Evolutionary conservation across 148 eudicot genomes (phyloP).

Genomic region (Rhododendron kiyosumense): DNA sequence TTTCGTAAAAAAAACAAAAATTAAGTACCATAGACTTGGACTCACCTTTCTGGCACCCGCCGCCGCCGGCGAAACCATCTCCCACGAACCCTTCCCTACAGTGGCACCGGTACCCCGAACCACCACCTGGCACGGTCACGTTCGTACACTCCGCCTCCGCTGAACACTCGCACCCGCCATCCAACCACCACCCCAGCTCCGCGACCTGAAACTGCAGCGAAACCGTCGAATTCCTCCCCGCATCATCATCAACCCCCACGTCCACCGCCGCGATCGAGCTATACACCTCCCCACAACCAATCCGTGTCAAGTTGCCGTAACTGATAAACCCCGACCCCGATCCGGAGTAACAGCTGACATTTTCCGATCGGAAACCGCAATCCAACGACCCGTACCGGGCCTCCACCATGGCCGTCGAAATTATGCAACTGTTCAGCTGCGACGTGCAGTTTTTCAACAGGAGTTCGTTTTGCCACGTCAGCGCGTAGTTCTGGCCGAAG

Average conservation of each 20-base stretch:
- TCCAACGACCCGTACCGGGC: slow-evolving; percentile 7
- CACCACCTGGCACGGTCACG: slow-evolving; percentile 1
- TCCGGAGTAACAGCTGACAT: slow-evolving; percentile 42
- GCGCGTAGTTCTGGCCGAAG: slow-evolving; percentile 35
- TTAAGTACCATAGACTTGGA: not conserved
- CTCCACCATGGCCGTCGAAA: slow-evolving; percentile 30
- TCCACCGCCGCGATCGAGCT: slow-evolving; percentile 46
- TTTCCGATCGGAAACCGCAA: slow-evolving; percentile 17
- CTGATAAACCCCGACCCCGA: slow-evolving; percentile 22
- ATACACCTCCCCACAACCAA: slow-evolving; percentile 33
- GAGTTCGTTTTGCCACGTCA: slow-evolving; percentile 39
- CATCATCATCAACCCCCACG: not conserved
- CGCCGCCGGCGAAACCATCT: slow-evolving; percentile 60
- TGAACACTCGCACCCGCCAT: slow-evolving; percentile 42
- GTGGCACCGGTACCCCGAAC: slow-evolving; percentile 45
- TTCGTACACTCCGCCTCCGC: slow-evolving; percentile 31
- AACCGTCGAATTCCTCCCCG: slow-evolving; percentile 17
- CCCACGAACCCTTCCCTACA: slow-evolving; percentile 65
- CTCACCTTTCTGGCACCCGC: slow-evolving; percentile 73
- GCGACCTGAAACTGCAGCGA: slow-evolving; percentile 41
- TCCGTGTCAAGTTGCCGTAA: slow-evolving; percentile 8
- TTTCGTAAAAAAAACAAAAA: not conserved
- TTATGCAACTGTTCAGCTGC: slow-evolving; percentile 22
- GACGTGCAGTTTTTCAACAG: slow-evolving; percentile 39
- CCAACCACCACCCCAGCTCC: slow-evolving; percentile 73